These are phyloP conservation scores for Aspergillus haitiensis DNA, from an alignment of 495 filamentous ascomycete species.

Conservation along the genomic window DNA sequence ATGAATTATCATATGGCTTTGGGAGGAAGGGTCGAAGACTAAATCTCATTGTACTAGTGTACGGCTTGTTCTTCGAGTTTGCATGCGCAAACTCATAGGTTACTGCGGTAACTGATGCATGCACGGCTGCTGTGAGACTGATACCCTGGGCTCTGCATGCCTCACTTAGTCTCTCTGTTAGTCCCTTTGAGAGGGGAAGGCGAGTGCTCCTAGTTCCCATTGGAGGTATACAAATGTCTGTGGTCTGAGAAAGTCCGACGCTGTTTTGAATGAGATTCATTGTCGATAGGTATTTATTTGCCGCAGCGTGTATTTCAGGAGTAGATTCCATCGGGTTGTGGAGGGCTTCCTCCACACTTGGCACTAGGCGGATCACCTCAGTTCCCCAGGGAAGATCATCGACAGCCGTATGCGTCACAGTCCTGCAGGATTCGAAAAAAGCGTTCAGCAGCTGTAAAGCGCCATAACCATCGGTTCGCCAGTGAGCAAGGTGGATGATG, in stretches of 20 bases:
- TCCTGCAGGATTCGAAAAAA: constrained; percentile 21
- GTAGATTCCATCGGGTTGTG: constrained; percentile 15
- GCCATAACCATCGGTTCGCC: constrained; percentile 36
- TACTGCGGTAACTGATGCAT: constrained; percentile 30
- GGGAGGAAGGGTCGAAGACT: constrained; percentile 31
- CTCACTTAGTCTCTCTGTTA: constrained; percentile 18
- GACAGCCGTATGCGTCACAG: not conserved
- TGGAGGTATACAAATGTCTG: constrained; percentile 21
- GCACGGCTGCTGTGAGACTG: constrained; percentile 27
- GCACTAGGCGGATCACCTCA: constrained; percentile 28
- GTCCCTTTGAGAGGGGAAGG: constrained; percentile 14
- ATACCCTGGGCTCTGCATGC: constrained; percentile 22
- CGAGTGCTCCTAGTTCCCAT: constrained; percentile 21
- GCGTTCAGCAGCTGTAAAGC: constrained; percentile 31
- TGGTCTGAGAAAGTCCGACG: constrained; percentile 25
- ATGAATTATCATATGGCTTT: constrained; percentile 27
- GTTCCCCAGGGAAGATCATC: constrained; percentile 29
- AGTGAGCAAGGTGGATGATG: constrained; percentile 32
- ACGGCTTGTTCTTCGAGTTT: constrained; percentile 25
- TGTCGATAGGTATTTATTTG: constrained; percentile 16
- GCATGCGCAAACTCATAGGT: constrained; percentile 25
- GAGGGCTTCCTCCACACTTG: constrained; percentile 30
- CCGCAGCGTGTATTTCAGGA: constrained; percentile 12
- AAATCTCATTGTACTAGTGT: constrained; percentile 37
- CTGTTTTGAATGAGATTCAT: constrained; percentile 17